phyloP scores from a whole-genome alignment of 495 filamentous ascomycete genomes.

The Cenococcum geophilum region DNA sequence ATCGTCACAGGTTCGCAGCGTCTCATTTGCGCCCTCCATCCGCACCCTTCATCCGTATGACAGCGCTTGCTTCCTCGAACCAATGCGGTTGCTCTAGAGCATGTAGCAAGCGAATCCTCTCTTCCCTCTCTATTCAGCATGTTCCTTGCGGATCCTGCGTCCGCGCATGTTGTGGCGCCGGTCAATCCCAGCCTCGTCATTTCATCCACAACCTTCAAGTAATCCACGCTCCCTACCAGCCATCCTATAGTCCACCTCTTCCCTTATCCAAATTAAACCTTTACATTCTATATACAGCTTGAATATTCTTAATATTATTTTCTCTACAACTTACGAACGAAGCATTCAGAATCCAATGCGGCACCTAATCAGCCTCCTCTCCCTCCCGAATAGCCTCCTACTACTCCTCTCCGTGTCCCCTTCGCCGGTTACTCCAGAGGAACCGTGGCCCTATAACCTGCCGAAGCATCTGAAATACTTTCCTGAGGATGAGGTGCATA shows the following conservation, averaged over 20 bases:
- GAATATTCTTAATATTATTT: neutral
- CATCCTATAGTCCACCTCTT: neutral
- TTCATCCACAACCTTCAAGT: neutral
- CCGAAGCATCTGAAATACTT: conserved; percentile 44
- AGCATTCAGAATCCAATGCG: conserved; percentile 7
- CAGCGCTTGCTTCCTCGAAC: too few relatives aligned
- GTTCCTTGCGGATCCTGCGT: conserved; percentile 3
- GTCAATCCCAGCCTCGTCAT: conserved; percentile 3
- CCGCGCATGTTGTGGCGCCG: conserved; percentile 2
- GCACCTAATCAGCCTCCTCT: conserved; percentile 31
- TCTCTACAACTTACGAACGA: neutral
- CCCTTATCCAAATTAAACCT: neutral
- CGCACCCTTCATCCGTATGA: too few relatives aligned
- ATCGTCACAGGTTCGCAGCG: too few relatives aligned
- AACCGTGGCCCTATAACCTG: conserved; percentile 40
- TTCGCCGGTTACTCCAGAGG: conserved; percentile 18
- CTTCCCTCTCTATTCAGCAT: neutral
- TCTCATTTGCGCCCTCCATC: too few relatives aligned
- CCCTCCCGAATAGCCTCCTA: conserved; percentile 47
- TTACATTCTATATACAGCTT: neutral
- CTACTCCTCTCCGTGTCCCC: conserved; percentile 38
- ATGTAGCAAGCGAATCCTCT: neutral
- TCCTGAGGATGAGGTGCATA: conserved; percentile 37
- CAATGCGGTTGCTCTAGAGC: too few relatives aligned
- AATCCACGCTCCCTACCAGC: neutral